Conservation (phyloP, 2,329 filamentous ascomycete species). For the Talaromyces sp. region DNA sequence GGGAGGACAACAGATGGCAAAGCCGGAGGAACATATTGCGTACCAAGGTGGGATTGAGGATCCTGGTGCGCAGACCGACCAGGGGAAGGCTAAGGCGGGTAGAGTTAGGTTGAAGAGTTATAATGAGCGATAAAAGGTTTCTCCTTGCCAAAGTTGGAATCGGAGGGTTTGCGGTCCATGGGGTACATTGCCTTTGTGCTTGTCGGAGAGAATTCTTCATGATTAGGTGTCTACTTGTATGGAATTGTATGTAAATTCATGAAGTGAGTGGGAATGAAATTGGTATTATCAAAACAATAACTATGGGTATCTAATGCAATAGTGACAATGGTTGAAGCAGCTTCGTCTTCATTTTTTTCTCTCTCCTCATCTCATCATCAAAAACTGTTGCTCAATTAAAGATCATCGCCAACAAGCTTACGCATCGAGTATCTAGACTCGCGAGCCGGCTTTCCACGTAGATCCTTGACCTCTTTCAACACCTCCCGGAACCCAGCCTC, state of each 20-base stretch:
- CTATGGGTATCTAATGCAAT: conserved; percentile 12
- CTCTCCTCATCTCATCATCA: neutral
- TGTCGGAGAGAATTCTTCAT: neutral
- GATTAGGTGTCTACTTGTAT: neutral
- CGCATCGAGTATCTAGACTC: conserved; percentile 1
- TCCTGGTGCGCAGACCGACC: conserved; percentile 14
- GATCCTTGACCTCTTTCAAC: conserved; percentile 69
- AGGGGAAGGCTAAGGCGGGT: conserved; percentile 16
- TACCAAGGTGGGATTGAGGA: conserved; percentile 15
- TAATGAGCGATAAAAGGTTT: conserved; percentile 10
- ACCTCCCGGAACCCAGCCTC: conserved; percentile 88
- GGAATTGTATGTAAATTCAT: neutral
- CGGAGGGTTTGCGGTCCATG: neutral
- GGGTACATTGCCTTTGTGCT: neutral
- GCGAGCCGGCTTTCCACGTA: conserved; percentile 27
- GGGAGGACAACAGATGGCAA: conserved; percentile 14
- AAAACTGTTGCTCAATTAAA: neutral
- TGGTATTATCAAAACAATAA: neutral
- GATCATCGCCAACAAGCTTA: neutral
- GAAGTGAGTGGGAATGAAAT: neutral
- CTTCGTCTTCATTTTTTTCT: neutral
- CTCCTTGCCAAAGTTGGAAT: no score
- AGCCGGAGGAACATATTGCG: conserved; percentile 17
- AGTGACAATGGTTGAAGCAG: neutral
- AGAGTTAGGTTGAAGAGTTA: conserved; percentile 4